phyloP scores from a whole-genome alignment of 805 yeast species.

The Cephaloascus fragrans region DNA sequence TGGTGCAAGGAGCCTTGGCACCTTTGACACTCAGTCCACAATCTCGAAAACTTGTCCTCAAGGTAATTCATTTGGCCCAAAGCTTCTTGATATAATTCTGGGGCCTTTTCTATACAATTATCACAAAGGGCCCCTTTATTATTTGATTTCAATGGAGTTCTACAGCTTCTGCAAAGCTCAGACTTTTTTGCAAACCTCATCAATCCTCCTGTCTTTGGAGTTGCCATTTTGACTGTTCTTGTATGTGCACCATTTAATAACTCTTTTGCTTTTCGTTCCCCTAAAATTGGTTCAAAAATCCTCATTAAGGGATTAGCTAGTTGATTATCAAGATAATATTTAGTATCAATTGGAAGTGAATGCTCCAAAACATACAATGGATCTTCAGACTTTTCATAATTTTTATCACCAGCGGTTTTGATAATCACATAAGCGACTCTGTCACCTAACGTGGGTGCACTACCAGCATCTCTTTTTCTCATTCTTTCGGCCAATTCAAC shows the following conservation, averaged over 20 bases:
- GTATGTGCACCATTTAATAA: conserved; percentile 81
- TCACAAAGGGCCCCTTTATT: conserved; percentile 72
- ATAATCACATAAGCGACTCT: conserved; percentile 96
- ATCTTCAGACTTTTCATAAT: conserved; percentile 94
- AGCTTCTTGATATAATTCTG: conserved; percentile 73
- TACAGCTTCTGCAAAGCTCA: conserved; percentile 83
- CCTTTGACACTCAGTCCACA: conserved; percentile 98
- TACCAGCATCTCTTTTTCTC: conserved; percentile 94
- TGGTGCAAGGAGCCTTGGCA: conserved; percentile 96
- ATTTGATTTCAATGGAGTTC: conserved; percentile 54
- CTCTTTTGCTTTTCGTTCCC: conserved; percentile 73
- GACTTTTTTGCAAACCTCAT: conserved; percentile 89
- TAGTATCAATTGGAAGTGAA: conserved; percentile 88
- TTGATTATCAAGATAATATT: conserved; percentile 88
- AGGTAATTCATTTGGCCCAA: conserved; percentile 69
- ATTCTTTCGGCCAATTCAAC: conserved; percentile 93
- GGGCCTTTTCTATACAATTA: conserved; percentile 65
- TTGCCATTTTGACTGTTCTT: conserved; percentile 59
- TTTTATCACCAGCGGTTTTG: conserved; percentile 71
- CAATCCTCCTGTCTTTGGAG: conserved; percentile 76
- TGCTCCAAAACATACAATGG: conserved; percentile 90
- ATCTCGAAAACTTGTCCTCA: conserved; percentile 72
- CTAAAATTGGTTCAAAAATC: conserved; percentile 91
- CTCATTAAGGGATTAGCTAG: conserved; percentile 86
- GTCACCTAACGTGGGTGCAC: conserved; percentile 95